Percentiles rank a stretch among this genome's conserved stretches.
These are phyloP conservation scores for Vitis riparia DNA, from an alignment of 164 flowering plant genomes.

Conservation along the genomic window DNA sequence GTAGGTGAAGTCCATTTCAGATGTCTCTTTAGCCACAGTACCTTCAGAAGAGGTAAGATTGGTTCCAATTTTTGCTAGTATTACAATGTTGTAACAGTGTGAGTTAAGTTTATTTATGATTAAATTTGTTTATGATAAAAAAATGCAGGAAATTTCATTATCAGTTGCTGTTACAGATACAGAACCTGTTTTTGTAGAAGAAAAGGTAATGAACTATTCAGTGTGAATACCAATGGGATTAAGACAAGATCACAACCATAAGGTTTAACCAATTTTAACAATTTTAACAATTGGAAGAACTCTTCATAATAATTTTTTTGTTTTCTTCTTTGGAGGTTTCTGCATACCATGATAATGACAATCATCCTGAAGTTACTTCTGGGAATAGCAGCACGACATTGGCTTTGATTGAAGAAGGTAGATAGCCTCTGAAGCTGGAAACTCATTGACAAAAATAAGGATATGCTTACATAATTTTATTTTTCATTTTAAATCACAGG, in stretches of 20 bases:
- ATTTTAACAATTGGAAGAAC: background rate
- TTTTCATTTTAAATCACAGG: slow-evolving; percentile 8
- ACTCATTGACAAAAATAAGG: no score
- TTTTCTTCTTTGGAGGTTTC: slow-evolving; percentile 11
- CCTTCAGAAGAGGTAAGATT: slow-evolving; percentile 11
- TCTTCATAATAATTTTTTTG: background rate
- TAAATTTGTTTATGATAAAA: background rate
- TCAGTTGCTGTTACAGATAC: background rate
- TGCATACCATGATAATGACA: slow-evolving; percentile 1
- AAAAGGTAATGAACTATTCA: background rate
- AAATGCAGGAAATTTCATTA: background rate
- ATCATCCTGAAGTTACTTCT: slow-evolving; percentile 12
- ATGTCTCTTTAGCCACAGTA: background rate
- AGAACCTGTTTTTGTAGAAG: background rate
- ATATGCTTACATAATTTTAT: background rate
- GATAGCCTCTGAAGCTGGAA: background rate
- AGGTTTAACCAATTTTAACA: background rate
- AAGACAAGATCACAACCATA: background rate
- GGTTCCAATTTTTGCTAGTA: background rate
- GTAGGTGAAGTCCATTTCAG: slow-evolving; percentile 15
- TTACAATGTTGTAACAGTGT: background rate
- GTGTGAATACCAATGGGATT: background rate
- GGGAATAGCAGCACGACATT: background rate
- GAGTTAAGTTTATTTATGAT: background rate
- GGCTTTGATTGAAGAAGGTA: slow-evolving; percentile 25